Evolutionary conservation across 345 rosid genomes (phyloP).

Genomic region (Eucalyptus brandiana): DNA sequence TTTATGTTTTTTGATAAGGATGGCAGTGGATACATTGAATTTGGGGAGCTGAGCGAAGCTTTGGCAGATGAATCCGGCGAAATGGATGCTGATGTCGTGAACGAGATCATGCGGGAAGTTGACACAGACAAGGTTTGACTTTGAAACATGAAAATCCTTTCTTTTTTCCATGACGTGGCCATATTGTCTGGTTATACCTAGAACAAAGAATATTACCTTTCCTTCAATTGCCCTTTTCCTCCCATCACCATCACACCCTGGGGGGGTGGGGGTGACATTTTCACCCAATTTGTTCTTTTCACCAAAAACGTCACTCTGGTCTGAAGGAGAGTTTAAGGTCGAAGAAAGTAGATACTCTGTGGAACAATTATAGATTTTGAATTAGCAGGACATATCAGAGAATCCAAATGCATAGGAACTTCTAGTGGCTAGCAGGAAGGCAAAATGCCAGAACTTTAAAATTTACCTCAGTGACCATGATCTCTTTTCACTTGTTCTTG

Average conservation of each 20-base stretch:
- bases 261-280: not conserved
- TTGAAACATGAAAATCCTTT: not conserved
- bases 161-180: not conserved
- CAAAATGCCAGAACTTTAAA: not conserved
- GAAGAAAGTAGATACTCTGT: not conserved
- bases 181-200: not conserved
- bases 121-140: constrained; percentile 81
- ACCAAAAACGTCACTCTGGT: not conserved
- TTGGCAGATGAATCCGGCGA: constrained; percentile 73
- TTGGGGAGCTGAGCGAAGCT: constrained; percentile 63
- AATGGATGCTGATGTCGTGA: constrained; percentile 47
- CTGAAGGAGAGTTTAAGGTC: not conserved
- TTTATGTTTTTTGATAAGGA: constrained; percentile 89
- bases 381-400: not conserved
- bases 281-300: not conserved
- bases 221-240: not conserved
- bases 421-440: not conserved
- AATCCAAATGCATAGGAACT: not conserved
- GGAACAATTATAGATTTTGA: not conserved
- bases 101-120: constrained; percentile 90
- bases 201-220: not conserved
- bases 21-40: constrained; percentile 69
- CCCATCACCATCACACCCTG: not conserved
- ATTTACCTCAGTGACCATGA: not conserved
- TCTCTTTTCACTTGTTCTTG: not conserved